Evolutionary conservation across 768 basidiomycete species (phyloP), one percentile per base, ranked within the genome.

Genomic region (Phylloporus arenicola): DNA sequence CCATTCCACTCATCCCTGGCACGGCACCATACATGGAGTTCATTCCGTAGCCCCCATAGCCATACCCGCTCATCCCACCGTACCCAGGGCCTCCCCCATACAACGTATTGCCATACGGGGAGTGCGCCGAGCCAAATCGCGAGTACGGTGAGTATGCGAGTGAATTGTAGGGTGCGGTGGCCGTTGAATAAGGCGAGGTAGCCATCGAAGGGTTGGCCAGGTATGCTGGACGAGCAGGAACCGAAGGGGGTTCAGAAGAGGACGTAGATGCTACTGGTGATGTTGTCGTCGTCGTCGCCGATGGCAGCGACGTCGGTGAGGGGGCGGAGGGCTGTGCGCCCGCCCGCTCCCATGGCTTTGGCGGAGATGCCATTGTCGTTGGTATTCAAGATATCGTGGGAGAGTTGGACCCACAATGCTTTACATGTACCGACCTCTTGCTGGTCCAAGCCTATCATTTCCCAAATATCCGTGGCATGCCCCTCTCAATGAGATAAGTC

Each of bases 311-410:
- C 4, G 69, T 52, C 3, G 72, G 34, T 14, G 64, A 48, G 17
- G 63, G 57, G 12, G 70, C 33, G 25, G 72, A 22, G 45, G 70
- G 33, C 25, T 72, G 68, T 34, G 67, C 60, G 41, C 71, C 69
- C 8, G 79, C 77, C 38, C 82, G 79, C 67, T 93, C 91, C 91
- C 90, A 93, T 57, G 90, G 91, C 66, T 92, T 92, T 64, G 89
- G 90, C 43, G 90, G 90, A 19, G 89, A 88, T 33, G 78, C 81
- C 88, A 91, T 90, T 37, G 65, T 57, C 8, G 68, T 59, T 19
- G 19, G 16, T 31, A 44, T n/a, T 4, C 19, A 39, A 40, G 48
- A 22, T 22, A 34, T 20, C 53, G 63, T 63, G 63, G 31, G 56
- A 64, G 62, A 48, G 13, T 13, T 35, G 35, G 35, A 35, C n/a